phyloP scores from a whole-genome alignment of 768 basidiomycete genomes.

The Lentinula sp. region DNA sequence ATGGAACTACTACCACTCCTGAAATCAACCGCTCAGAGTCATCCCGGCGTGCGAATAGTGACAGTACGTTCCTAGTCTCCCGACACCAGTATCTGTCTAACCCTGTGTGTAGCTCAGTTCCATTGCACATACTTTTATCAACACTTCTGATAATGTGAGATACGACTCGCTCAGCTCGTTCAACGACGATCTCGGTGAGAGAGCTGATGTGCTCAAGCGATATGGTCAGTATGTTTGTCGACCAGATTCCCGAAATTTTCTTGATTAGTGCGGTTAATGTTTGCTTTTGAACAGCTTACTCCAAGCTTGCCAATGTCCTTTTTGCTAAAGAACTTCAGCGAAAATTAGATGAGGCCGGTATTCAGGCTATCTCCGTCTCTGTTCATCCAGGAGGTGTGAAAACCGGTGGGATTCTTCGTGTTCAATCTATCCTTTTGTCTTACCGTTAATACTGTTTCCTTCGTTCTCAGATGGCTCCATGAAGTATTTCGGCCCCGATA shows the following conservation, averaged over 20 bases:
- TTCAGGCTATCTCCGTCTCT: constrained; percentile 30
- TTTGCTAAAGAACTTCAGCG: constrained; percentile 46
- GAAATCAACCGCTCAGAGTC: not conserved
- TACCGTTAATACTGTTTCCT: not conserved
- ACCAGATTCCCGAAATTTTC: not conserved
- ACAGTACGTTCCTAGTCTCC: not conserved
- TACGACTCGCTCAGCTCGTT: not conserved
- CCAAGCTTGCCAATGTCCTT: constrained; percentile 46
- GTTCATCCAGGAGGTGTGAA: constrained; percentile 36
- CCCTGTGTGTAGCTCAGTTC: not conserved
- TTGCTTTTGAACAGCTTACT: constrained; percentile 19
- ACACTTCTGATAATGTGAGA: not conserved
- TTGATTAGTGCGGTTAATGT: constrained; percentile 11
- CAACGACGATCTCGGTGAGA: constrained; percentile 1
- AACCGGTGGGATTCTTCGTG: constrained; percentile 20
- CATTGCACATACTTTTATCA: not conserved
- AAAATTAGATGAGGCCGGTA: constrained; percentile 28
- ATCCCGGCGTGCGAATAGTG: constrained; percentile 7
- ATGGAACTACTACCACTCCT: constrained; percentile 5
- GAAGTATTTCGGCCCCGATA: not conserved
- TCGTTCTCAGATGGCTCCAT: not conserved
- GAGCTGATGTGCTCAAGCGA: not conserved
- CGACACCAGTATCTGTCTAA: not conserved
- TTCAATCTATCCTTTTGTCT: too few species aligned
- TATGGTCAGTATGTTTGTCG: not conserved